Conservation (phyloP, 305 asterid species). For the Fraxinus dipetala region DNA sequence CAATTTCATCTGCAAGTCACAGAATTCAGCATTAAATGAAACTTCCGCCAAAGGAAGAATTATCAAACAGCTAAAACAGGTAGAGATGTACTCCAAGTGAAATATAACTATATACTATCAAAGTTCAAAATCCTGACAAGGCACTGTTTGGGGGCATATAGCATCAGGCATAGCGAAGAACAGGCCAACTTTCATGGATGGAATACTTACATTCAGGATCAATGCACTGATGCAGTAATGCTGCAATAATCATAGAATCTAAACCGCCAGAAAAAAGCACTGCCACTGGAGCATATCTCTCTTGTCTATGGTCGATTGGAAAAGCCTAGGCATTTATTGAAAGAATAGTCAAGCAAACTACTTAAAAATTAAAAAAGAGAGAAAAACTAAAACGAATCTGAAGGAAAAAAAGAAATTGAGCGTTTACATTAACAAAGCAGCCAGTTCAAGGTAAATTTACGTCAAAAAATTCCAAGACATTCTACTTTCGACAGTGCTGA, state of each 20-base stretch:
- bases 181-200: slow-evolving; percentile 14
- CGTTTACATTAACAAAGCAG: background rate
- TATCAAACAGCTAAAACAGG: background rate
- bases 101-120: background rate
- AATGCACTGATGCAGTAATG: slow-evolving; percentile 74
- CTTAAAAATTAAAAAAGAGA: background rate
- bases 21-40: slow-evolving; percentile 18
- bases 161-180: slow-evolving; percentile 9
- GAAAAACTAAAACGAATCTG: background rate
- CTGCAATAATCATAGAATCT: slow-evolving; percentile 95
- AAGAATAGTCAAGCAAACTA: slow-evolving; percentile 8
- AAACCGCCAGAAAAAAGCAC: slow-evolving; percentile 96
- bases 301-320: slow-evolving; percentile 30
- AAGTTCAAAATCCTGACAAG: slow-evolving; percentile 1
- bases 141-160: background rate
- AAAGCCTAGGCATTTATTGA: slow-evolving; percentile 36
- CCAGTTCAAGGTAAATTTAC: background rate
- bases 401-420: background rate
- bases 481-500: background rate
- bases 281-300: slow-evolving; percentile 66
- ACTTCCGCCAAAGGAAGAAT: background rate
- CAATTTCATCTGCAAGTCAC: slow-evolving; percentile 65
- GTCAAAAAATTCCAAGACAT: background rate
- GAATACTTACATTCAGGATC: slow-evolving; percentile 61
- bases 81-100: background rate